A percentile compares a stretch with the other conserved stretches of the same genome.
Evolutionary conservation across 2,329 filamentous ascomycete genomes (phyloP).

Genomic region (Chrysoporthe deuterocubensis): DNA sequence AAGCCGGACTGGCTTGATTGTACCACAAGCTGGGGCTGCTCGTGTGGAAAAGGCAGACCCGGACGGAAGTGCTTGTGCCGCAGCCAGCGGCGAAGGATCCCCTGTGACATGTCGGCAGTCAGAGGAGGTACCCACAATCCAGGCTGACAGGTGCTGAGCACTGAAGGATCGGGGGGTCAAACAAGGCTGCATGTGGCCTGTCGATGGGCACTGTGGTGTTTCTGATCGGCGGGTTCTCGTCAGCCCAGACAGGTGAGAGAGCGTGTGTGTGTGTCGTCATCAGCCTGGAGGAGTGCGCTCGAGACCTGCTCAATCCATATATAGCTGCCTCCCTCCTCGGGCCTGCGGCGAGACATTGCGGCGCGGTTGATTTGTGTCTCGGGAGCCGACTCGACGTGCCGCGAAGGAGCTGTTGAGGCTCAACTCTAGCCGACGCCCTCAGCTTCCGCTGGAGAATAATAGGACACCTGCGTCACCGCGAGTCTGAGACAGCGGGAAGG

Average conservation of each 20-base stretch:
- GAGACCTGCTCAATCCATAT: not conserved
- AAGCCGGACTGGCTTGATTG: not conserved
- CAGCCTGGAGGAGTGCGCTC: not conserved
- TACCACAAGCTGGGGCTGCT: not conserved
- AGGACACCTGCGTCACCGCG: not conserved
- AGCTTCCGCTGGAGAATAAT: not conserved
- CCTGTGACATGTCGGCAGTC: slow-evolving; percentile 1
- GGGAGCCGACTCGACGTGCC: slow-evolving; percentile 4
- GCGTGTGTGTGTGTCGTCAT: not conserved
- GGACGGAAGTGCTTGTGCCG: not conserved
- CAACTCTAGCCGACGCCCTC: not conserved
- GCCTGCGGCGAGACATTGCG: not conserved
- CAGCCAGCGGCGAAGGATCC: not conserved
- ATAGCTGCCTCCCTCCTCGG: too few species aligned
- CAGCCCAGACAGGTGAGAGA: not conserved
- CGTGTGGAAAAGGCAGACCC: too few species aligned
- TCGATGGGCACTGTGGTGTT: not conserved
- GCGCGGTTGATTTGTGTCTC: slow-evolving; percentile 1
- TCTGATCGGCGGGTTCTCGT: slow-evolving; percentile 1
- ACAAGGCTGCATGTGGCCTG: slow-evolving; percentile 2
- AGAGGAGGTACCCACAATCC: not conserved
- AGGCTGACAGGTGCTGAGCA: not conserved
- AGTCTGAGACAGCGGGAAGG: not conserved
- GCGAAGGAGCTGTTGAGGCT: not conserved
- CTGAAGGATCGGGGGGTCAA: not conserved